Evolutionary conservation across 306 rosid species (phyloP).

Genomic region (Prunus padus): DNA sequence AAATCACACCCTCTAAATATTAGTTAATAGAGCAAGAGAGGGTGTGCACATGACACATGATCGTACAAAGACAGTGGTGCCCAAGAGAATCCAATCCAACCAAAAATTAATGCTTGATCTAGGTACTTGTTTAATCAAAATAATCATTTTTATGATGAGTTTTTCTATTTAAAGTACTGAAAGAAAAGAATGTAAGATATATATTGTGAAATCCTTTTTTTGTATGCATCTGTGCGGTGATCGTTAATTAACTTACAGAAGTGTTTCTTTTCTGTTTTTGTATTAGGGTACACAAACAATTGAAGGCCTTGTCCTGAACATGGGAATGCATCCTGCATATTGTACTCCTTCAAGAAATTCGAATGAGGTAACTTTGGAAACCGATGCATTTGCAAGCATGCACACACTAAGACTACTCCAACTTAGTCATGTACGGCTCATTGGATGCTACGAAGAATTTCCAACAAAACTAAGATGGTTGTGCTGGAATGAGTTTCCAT

Average conservation of each 20-base stretch:
- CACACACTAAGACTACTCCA: background rate
- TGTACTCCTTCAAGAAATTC: background rate
- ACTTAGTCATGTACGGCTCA: background rate
- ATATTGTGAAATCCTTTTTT: too few species aligned
- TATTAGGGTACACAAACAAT: background rate
- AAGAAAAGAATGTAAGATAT: too few species aligned
- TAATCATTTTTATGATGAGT: too few species aligned
- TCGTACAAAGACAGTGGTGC: background rate
- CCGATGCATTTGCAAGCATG: background rate
- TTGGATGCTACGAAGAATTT: background rate
- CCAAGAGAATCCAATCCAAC: too few species aligned
- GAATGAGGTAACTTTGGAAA: background rate
- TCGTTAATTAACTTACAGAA: too few species aligned
- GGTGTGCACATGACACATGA: background rate
- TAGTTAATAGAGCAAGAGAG: background rate
- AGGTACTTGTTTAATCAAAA: too few species aligned
- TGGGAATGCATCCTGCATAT: background rate
- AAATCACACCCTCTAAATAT: too few species aligned
- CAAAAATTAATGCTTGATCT: too few species aligned
- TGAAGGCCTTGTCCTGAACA: background rate
- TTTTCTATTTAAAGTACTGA: too few species aligned
- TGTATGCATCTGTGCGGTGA: too few species aligned
- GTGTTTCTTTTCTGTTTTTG: too few species aligned
- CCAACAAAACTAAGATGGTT: background rate
- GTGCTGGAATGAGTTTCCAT: slow-evolving; percentile 1